phyloP scores from a whole-genome alignment of 2,329 filamentous ascomycete genomes.

The Gnomoniopsis sp. region DNA sequence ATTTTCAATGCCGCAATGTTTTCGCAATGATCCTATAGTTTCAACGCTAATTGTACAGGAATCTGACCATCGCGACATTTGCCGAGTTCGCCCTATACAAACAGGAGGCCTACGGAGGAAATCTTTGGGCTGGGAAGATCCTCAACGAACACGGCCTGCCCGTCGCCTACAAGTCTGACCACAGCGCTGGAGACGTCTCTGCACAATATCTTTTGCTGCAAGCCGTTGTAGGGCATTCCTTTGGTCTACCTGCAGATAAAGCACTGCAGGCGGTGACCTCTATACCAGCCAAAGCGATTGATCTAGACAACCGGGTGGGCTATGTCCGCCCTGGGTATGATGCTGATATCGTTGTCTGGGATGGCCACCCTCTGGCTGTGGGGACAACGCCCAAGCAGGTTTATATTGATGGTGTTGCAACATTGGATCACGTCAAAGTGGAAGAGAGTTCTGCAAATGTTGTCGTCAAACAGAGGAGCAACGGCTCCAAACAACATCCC shows the following conservation, averaged over 20 bases:
- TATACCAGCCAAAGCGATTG: constrained; percentile 40
- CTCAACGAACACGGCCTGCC: constrained; percentile 36
- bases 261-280: constrained; percentile 43
- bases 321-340: constrained; percentile 43
- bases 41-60: constrained; percentile 21
- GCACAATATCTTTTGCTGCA: constrained; percentile 41
- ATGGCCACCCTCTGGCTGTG: constrained; percentile 41
- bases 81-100: constrained; percentile 40
- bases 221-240: constrained; percentile 38
- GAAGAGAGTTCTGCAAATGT: constrained; percentile 23
- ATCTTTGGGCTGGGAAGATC: constrained; percentile 36
- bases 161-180: constrained; percentile 41
- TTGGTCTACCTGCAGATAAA: constrained; percentile 36
- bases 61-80: constrained; percentile 41
- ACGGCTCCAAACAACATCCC: constrained; percentile 16
- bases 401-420: constrained; percentile 41
- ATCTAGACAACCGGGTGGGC: constrained; percentile 41
- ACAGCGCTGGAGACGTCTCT: constrained; percentile 29
- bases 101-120: constrained; percentile 38
- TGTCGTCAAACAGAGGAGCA: not conserved
- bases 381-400: constrained; percentile 45
- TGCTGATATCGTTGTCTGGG: constrained; percentile 48
- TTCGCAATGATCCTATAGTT: not conserved
- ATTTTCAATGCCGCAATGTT: not conserved
- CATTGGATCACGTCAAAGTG: constrained; percentile 31